Evolutionary conservation across 495 filamentous ascomycete species (phyloP).

Genomic region (Hypoxylon intermedium): DNA sequence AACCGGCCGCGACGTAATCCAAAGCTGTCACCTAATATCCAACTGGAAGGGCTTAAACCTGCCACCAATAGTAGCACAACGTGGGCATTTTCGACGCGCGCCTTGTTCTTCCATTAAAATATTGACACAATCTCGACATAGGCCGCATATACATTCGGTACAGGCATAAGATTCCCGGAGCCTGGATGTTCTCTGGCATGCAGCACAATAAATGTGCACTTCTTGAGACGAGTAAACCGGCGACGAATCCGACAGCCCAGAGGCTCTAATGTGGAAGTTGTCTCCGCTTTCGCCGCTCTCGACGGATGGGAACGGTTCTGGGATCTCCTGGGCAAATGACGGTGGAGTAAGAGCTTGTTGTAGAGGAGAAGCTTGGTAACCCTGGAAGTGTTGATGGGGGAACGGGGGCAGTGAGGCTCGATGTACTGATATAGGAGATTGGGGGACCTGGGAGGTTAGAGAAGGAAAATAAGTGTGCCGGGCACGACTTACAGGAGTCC

Average conservation of each 20-base stretch:
- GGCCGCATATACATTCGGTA: constrained; percentile 91
- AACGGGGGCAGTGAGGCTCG: constrained; percentile 80
- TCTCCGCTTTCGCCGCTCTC: constrained; percentile 68
- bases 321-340: constrained; percentile 66
- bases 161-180: constrained; percentile 86
- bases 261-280: constrained; percentile 69
- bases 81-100: constrained; percentile 66
- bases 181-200: constrained; percentile 74
- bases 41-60: constrained; percentile 73
- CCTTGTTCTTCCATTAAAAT: constrained; percentile 72
- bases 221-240: constrained; percentile 62
- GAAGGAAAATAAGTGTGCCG: constrained; percentile 43
- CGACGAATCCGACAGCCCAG: constrained; percentile 61
- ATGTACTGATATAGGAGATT: constrained; percentile 71
- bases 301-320: constrained; percentile 84
- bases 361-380: constrained; percentile 84
- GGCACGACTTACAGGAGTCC: constrained; percentile 72
- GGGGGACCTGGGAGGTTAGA: constrained; percentile 64
- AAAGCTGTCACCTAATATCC: constrained; percentile 61
- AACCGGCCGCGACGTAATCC: background rate
- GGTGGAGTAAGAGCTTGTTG: constrained; percentile 87
- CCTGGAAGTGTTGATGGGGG: constrained; percentile 67
- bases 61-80: constrained; percentile 70
- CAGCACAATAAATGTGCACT: constrained; percentile 87
- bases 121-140: constrained; percentile 85